Base-by-base conservation (phyloP, 148 eudicot species). In the Silene conica region DNA sequence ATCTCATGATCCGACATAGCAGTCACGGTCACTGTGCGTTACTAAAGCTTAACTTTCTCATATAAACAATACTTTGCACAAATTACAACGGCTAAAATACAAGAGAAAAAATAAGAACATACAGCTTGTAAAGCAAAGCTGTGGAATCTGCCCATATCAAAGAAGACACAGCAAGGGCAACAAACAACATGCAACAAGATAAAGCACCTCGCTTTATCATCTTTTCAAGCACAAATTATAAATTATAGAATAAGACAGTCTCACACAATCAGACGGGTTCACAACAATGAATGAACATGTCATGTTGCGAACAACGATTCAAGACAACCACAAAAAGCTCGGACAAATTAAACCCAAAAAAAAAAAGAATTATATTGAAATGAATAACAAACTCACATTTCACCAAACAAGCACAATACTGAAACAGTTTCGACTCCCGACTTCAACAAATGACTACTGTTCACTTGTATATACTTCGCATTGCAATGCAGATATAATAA, bases 371-470 rank as follows among this genome's bases (percentile, higher is more conserved):
- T 3, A 63, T 22, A 14, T 54, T 45, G 63, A 70, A 73, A 73
- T 46, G 18, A 80, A 68, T 58, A 31, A 31, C 34, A 26, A 46
- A 79, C 13, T 67, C 61, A 50, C 56, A 68, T 63, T 63, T 67
- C 69, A 77, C 68, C 69, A 45, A 52, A 80, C 74, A 78, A 52
- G 72, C 73, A 70, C 78, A 83, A 81, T 73, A 65, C 60, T 22
- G 75, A 56, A 63, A 63, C 55, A 12, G 16, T 12, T 65, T 71
- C n/a, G n/a, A n/a, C n/a, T n/a, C n/a, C 65, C 65, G 75, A 64
- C 77, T 79, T 81, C 81, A 79, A 84, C 89, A 83, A 80, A 77
- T 72, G 71, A 76, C 79, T 74, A 57, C 76, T 74, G 73, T 73
- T 54, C 78, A 77, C 70, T 69, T 79, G 72, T 72, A 79, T 79